Evolutionary conservation across 2,329 filamentous ascomycete species (phyloP).

Genomic region (Chaetomium globosum): DNA sequence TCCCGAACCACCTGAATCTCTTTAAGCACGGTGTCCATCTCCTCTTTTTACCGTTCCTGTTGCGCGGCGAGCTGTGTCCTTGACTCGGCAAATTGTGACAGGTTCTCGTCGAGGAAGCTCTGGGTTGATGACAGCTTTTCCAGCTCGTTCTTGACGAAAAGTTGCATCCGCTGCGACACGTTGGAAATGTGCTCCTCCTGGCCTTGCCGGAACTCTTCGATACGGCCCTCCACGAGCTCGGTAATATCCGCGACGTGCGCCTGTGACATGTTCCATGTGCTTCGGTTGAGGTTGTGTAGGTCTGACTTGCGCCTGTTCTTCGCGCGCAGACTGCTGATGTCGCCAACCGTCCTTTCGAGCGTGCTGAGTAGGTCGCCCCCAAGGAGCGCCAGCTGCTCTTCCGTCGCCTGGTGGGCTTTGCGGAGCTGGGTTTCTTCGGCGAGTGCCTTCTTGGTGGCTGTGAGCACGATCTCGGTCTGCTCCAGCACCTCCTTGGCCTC

Average conservation of each 20-base stretch:
- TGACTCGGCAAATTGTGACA: slow-evolving; percentile 67
- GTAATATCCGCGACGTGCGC: slow-evolving; percentile 76
- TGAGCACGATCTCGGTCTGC: slow-evolving; percentile 82
- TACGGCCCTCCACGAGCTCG: slow-evolving; percentile 71
- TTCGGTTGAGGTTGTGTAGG: slow-evolving; percentile 76
- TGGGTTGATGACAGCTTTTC: slow-evolving; percentile 71
- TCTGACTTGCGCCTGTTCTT: slow-evolving; percentile 87
- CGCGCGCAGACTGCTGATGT: slow-evolving; percentile 79
- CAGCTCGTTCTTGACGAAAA: slow-evolving; percentile 76
- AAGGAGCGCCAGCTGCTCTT: slow-evolving; percentile 72
- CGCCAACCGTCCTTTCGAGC: slow-evolving; percentile 73
- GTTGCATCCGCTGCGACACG: slow-evolving; percentile 72
- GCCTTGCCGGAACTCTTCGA: slow-evolving; percentile 70
- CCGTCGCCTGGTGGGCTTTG: slow-evolving; percentile 83
- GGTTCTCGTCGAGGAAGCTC: slow-evolving; percentile 68
- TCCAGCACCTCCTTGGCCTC: slow-evolving; percentile 80
- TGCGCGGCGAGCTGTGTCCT: slow-evolving; percentile 69
- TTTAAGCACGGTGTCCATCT: slow-evolving; percentile 88
- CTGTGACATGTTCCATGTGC: slow-evolving; percentile 76
- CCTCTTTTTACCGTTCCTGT: slow-evolving; percentile 70
- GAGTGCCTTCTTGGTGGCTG: slow-evolving; percentile 73
- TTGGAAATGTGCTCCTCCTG: slow-evolving; percentile 71
- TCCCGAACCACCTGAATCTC: slow-evolving; percentile 90
- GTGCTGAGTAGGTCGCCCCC: slow-evolving; percentile 78
- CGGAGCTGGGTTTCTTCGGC: slow-evolving; percentile 78